Base-by-base conservation (phyloP, 768 basidiomycete species). In the Tricholoma furcatifolium region DNA sequence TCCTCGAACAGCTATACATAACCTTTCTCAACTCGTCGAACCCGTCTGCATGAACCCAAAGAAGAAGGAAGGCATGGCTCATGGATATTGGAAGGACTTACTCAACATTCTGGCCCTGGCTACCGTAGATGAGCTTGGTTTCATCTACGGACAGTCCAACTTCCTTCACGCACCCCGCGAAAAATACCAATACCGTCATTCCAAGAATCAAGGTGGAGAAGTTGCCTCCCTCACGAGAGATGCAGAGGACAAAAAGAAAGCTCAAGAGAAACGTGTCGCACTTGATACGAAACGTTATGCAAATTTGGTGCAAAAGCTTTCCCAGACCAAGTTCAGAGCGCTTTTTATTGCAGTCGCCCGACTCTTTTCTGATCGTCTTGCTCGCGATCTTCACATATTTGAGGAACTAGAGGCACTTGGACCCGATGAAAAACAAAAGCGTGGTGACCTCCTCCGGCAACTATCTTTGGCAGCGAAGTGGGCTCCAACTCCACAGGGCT, bases 31-130 rank as follows among this genome's bases (percentile, higher is more conserved):
- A 51, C 70, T 88, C 4, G 78, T 84, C 35, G 70, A 76, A 8
- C 82, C 81, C 0, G 74, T 80, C 7, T 82, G 82, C 62, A 45
- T 51, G 4, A 64, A 65, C 36, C 52, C 61, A 15, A 71, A 69
- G 60, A 59, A 66, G 53, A 66, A 64, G 45, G 34, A 57, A 20
- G 53, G 60, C 27, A 49, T 64, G 17, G 54, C 72, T 11, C 87
- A 89, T 44, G 87, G 87, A 0, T 87, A 84, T 60, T 89, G 85
- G 83, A 88, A 91, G 62, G 88, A 89, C 58, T 73, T 88, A 18
- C 75, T 87, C 47, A 84, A 87, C 47, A 82, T 90, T 44, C 71
- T 89, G 4, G 75, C 80, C 4, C 74, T 90, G 24, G 83, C 82
- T 10, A 73, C 81, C 1, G 64, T 75, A 14, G 79, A 75, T 52